Percentiles rank a stretch among this genome's conserved stretches.
Conservation (phyloP, 768 basidiomycete genomes). For the Pleurotus tuoliensis region DNA sequence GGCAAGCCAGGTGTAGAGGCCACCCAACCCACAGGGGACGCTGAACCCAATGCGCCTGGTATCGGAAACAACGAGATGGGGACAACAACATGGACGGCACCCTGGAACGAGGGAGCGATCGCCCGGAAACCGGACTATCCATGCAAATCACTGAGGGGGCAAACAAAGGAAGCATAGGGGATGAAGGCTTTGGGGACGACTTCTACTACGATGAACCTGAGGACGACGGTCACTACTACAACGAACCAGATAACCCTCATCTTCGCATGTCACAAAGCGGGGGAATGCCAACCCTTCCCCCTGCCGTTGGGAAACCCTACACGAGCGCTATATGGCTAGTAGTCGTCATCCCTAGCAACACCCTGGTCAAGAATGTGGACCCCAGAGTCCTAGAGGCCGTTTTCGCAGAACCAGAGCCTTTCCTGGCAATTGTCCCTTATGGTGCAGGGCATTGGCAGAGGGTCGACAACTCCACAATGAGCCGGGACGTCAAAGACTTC, state of each 20-base stretch:
- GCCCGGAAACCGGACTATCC: too few relatives aligned
- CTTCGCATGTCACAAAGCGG: neutral
- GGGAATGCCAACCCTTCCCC: neutral
- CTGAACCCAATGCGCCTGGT: too few relatives aligned
- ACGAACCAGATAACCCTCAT: neutral
- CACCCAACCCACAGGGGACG: too few relatives aligned
- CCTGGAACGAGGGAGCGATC: too few relatives aligned
- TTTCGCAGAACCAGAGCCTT: neutral
- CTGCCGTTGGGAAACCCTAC: neutral
- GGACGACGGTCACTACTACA: too few relatives aligned
- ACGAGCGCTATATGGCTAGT: neutral
- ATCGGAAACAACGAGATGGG: too few relatives aligned
- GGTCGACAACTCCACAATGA: neutral
- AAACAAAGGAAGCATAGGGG: too few relatives aligned
- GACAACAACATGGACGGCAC: too few relatives aligned
- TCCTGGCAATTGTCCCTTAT: neutral
- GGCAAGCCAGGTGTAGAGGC: too few relatives aligned
- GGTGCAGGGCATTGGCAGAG: neutral
- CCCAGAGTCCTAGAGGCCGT: neutral
- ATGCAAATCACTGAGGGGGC: too few relatives aligned
- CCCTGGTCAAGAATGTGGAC: neutral
- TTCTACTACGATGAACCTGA: too few relatives aligned
- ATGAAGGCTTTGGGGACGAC: too few relatives aligned
- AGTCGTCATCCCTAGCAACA: neutral
- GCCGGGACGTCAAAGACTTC: neutral